Base-by-base conservation (phyloP, 768 basidiomycete genomes). In the Amanita inopinata region DNA sequence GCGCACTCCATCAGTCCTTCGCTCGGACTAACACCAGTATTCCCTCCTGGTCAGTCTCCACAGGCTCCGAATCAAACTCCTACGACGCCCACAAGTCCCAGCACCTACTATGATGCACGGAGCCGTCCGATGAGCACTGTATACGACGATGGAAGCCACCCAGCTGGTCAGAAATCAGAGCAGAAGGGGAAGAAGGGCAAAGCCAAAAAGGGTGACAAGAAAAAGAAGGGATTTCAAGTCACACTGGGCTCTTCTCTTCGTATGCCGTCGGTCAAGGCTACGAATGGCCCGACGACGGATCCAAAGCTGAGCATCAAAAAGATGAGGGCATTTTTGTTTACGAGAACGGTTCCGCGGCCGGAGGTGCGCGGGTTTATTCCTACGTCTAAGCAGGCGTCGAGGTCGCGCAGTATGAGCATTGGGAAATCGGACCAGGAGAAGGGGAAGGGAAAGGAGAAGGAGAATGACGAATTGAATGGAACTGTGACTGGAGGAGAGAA, bases 341-440 rank as follows among this genome's bases (percentile, higher is more conserved):
- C 43, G 34, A 44, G 43, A 19, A 44, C 43, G 3, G 43, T 44
- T 37, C 43, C 43, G 2, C 43, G 43, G 4, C 43, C 43, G 5
- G 27, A 44, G 11, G 35, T 37, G 11, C 23, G 27, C 4, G 43
- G 43, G 2, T 34, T 44, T 17, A 36, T 44, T 17, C 43, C 43
- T 3, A 0, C 3, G 11, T 43, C 42, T 2, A n/a, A 28, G 25
- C 27, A 8, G 33, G 35, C 35, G 33, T 44, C 43, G 23, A 10
- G 35, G 33, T 44, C 43, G 10, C 25, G 43, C 23, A 44, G 43
- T 18, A 25, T n/a, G 34, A 44, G 33, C 24, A 43, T 25, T 20
- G 28, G 20, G 22, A 12, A 17, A 12, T 14, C 17, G 11, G 43
- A 36, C 2, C 24, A 44, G 28, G 23, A 27, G 7, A 27, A 43